Evolutionary conservation across 2,329 filamentous ascomycete species (phyloP).

Genomic region (Penicillium sp.): DNA sequence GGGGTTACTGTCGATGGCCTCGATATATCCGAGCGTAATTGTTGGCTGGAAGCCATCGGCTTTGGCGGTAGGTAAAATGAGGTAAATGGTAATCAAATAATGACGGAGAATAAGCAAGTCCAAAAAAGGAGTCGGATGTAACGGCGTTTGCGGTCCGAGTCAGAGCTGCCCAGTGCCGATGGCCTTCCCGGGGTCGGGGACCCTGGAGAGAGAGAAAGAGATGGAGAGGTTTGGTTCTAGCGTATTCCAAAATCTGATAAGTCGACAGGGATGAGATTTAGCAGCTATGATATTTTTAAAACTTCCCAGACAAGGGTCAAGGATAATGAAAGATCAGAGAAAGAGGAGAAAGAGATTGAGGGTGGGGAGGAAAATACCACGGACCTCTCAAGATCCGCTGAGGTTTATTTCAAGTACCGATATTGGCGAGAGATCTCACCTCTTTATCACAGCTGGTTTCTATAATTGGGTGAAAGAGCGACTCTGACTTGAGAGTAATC

Average conservation of each 20-base stretch:
- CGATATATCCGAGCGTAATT: conserved; percentile 18
- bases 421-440: neutral
- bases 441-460: no score
- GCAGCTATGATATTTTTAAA: neutral
- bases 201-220: no score
- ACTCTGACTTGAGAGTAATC: neutral
- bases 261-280: no score
- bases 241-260: conserved; percentile 1
- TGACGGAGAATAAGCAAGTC: conserved; percentile 6
- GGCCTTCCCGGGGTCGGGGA: conserved; percentile 8
- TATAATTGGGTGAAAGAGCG: no score
- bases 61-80: conserved; percentile 22
- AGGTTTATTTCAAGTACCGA: neutral
- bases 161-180: conserved; percentile 5
- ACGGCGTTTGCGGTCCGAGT: conserved; percentile 24
- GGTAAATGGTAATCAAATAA: neutral
- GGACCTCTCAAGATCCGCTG: neutral
- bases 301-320: neutral
- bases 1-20: conserved; percentile 10
- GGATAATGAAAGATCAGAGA: neutral
- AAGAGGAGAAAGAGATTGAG: neutral
- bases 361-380: neutral
- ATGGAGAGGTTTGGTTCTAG: conserved; percentile 4
- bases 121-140: conserved; percentile 29
- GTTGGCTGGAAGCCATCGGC: conserved; percentile 23